A percentile compares a stretch with the other conserved stretches of the same genome.
Evolutionary conservation across 164 flowering plant genomes (phyloP).

Genomic region (Vitis riparia): DNA sequence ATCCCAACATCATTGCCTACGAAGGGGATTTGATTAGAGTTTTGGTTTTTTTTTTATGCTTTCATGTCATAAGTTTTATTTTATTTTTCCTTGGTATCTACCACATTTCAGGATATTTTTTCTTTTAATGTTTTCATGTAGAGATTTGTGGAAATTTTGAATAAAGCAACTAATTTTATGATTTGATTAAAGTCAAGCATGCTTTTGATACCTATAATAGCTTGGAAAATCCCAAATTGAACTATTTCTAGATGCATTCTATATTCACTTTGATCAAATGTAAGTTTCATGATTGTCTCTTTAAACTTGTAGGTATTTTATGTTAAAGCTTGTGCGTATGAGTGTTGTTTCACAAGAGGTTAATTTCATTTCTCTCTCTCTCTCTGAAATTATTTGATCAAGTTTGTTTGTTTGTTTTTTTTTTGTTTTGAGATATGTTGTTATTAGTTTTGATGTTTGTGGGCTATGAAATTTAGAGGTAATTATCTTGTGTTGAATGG

Average conservation of each 20-base stretch:
- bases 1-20: too few relatives aligned
- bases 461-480: constrained; percentile 3
- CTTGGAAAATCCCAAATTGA: constrained; percentile 38
- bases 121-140: too few relatives aligned
- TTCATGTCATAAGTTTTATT: too few relatives aligned
- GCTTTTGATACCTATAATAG: constrained; percentile 60
- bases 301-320: constrained; percentile 62
- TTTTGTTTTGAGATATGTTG: not conserved
- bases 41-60: too few relatives aligned
- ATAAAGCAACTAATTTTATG: constrained; percentile 11
- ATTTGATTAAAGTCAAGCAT: constrained; percentile 54
- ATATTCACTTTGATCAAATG: too few relatives aligned
- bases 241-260: not conserved
- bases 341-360: constrained; percentile 16
- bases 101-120: too few relatives aligned
- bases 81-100: too few relatives aligned
- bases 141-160: too few relatives aligned
- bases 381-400: not conserved
- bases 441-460: not conserved
- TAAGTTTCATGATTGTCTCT: not conserved
- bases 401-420: not conserved
- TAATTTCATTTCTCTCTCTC: constrained; percentile 14
- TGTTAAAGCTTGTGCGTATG: constrained; percentile 56
- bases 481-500: constrained; percentile 1
- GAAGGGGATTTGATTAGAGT: too few relatives aligned